Base-by-base conservation (phyloP, 768 basidiomycete species). In the Exsudoporus frostii region DNA sequence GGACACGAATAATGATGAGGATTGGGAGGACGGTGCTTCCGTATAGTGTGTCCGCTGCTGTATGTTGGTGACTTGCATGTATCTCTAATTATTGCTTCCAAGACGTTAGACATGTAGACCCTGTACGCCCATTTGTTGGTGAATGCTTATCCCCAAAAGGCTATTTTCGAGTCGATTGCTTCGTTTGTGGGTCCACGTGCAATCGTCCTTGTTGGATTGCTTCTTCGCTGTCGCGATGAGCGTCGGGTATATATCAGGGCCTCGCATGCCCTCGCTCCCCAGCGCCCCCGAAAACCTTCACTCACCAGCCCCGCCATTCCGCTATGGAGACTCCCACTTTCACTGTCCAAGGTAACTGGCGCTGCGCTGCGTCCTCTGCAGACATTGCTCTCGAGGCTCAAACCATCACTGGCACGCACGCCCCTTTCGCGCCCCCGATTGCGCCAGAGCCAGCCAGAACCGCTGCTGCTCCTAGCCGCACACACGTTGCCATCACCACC, bases 11-110 rank as follows among this genome's bases (percentile, higher is more conserved):
- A 49, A 56, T 20, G 59, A 67, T 8, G 69, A 71, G 15, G 69
- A 69, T 45, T 69, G 67, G 69, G 68, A 71, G 22, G 68, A 71
- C 20, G 55, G 65, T 17, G 53, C 39, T n/a, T 69, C 62, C 2
- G 48, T 66, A 19, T 70, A 59, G 54, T 19, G 40, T 17, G 22
- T n/a, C n/a, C 10, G 32, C 41, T 44, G 51, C 9, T 55, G 47
- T 57, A 50, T 50, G 0, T 45, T 29, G 40, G 11, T 25, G n/a
- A 32, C 24, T 25, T 33, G 22, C 1, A 27, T 57, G 53, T 55
- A 55, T 57, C 7, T 42, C 55, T 46, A 57, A 38, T 17, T 52
- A 19, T 33, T 53, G n/a, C 48, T 49, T 24, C 15, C 15, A 13
- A 20, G 39, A 51, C 29, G 2, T 19, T 42, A 1, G 15, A 40